Evolutionary conservation across 805 yeast genomes (phyloP), one percentile per base, ranked within the genome.

Genomic region (baker's yeast (Saccharomyces cerevisiae)): DNA sequence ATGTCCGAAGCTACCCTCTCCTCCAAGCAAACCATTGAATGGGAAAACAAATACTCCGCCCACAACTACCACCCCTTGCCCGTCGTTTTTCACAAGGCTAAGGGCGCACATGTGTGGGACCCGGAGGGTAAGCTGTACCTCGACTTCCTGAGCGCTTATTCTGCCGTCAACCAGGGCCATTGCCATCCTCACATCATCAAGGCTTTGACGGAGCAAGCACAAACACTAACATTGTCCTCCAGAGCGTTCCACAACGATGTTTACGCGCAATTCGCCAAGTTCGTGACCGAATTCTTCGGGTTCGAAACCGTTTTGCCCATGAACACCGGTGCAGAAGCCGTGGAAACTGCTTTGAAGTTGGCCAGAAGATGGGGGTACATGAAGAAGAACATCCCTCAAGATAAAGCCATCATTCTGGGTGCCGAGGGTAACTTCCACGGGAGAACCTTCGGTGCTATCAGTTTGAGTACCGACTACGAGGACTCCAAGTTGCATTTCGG

Each of bases 281-380:
- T 80, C 67, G 77, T 89, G 57, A 89, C 97, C 52, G 94, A 90
- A 69, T 91, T 75, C 69, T 92, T 92, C 76, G 80, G 84, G 68
- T 92, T 89, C 73, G 98, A 92, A 66, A 84, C 83, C 86, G 92
- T 92, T 10, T 76, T 92, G 69, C 98, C 98, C 61, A 92, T 91
- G 97, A 92, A 92, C 77, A 92, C 98, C 13, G 98, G 98, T 69
- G 97, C 97, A 43, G 98, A 92, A 75, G 98, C 98, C 9, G 98
- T 92, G 46, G 98, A 92, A 76, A 89, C 97, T 46, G 96, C 87
- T 29, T 77, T 92, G 69, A 92, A 92, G 73, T 76, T 92, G 56
- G 97, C 97, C 51, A 85, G 98, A 80, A 85, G 92, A 76, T 92
- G 98, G 98, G 98, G 97, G 54, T 92, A 91, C 76, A 79, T 79